Base-by-base conservation (phyloP, 2,329 filamentous ascomycete genomes). In the Colletotrichum liriopes region DNA sequence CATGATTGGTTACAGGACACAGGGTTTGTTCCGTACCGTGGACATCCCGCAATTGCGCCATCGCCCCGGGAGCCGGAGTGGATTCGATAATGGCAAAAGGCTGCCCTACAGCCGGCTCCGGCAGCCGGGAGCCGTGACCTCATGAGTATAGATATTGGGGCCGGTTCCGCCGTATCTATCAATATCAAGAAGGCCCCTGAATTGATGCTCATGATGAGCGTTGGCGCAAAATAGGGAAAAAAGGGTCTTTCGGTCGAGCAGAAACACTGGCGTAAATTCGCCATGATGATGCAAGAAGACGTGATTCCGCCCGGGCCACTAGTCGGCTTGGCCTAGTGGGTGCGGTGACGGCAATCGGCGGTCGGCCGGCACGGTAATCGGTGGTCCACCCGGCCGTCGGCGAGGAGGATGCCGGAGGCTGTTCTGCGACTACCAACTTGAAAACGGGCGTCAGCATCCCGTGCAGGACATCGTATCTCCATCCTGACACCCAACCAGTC, bases 1-100 rank as follows among this genome's bases (percentile, higher is more conserved):
- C 69, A 62, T 83, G 79, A 84, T 84, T 85, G 83, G 82, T 60
- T 71, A 66, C 35, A n/a, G 11, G 20, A 41, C 9, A 43, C 60
- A 61, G 69, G 73, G 65, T 67, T 47, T 37, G 51, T 55, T 66
- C 67, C 62, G 73, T 71, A 74, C 67, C 72, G 63, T 66, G 49
- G 71, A 63, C 71, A 72, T 74, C 47, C 62, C 66, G 73, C 51
- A 67, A 74, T 74, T 73, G 73, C 73, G 71, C 67, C 71, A 71
- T 73, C 71, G 62, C 61, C 71, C 67, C 67, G 67, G 71, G 29
- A n/a, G 66, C 66, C 67, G 67, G 71, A 69, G 71, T 73, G 63
- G 60, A 62, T 66, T 70, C 61, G 29, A 39, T 32, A 32, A 45
- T 41, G 32, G 23, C 29, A 49, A 54, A 69, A 43, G 14, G n/a